These are phyloP conservation scores for Mucor sp. DNA, from an alignment of 371 early-diverging fungal genomes.

Conservation along the genomic window DNA sequence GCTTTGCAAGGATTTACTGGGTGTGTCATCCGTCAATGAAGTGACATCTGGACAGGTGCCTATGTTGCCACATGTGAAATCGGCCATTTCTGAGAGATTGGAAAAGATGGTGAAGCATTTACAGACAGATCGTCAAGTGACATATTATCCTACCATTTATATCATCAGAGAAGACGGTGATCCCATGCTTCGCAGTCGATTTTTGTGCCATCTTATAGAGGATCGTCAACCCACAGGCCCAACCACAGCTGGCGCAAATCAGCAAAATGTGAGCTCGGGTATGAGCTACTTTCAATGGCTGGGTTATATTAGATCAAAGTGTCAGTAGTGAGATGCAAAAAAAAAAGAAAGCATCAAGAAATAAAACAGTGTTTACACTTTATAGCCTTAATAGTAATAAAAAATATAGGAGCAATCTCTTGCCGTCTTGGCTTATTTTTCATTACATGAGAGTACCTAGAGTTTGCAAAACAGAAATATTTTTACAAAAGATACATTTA, in stretches of 20 bases:
- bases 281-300: conserved; percentile 82
- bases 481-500: no score
- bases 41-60: conserved; percentile 62
- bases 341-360: neutral
- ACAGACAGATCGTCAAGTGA: conserved; percentile 60
- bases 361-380: neutral
- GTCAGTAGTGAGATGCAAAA: conserved; percentile 15
- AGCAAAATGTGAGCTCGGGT: conserved; percentile 57
- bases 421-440: no score
- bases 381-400: neutral
- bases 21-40: conserved; percentile 60
- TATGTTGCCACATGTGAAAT: conserved; percentile 60
- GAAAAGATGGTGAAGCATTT: conserved; percentile 51
- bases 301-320: conserved; percentile 47
- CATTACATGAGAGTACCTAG: no score
- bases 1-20: conserved; percentile 72
- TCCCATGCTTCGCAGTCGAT: conserved; percentile 79
- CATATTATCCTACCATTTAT: conserved; percentile 68
- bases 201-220: conserved; percentile 87
- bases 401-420: no score
- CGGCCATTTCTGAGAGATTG: conserved; percentile 59
- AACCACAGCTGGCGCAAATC: conserved; percentile 57
- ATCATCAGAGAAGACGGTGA: conserved; percentile 94
- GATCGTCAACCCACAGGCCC: conserved; percentile 86
- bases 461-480: no score